A percentile compares a stretch with the other conserved stretches of the same genome.
Evolutionary conservation across 345 rosid genomes (phyloP).

Genomic region (Populus pruinosa): DNA sequence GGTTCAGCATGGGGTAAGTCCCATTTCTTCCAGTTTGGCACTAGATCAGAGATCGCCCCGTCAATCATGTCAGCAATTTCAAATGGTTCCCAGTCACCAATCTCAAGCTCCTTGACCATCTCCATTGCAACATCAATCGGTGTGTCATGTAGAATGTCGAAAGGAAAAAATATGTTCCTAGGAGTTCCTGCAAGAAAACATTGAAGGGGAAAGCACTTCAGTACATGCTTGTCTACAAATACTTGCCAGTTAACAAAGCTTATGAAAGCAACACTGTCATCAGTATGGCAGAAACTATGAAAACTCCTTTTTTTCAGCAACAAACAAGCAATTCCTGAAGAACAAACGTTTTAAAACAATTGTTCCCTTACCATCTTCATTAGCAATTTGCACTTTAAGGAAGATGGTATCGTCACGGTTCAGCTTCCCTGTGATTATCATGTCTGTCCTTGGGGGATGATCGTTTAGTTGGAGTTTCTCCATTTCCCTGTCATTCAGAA

Average conservation of each 20-base stretch:
- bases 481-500: slow-evolving; percentile 52
- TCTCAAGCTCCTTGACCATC: slow-evolving; percentile 78
- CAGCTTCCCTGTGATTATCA: slow-evolving; percentile 68
- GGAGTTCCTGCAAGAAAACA: slow-evolving; percentile 39
- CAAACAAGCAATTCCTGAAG: not conserved
- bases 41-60: slow-evolving; percentile 54
- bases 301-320: not conserved
- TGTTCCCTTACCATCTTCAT: slow-evolving; percentile 46
- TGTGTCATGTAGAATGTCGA: slow-evolving; percentile 59
- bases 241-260: not conserved
- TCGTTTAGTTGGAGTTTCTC: slow-evolving; percentile 46
- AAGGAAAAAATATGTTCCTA: slow-evolving; percentile 57
- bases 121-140: slow-evolving; percentile 68
- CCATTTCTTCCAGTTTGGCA: slow-evolving; percentile 43
- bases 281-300: not conserved
- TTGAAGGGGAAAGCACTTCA: not conserved
- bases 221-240: not conserved
- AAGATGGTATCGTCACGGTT: slow-evolving; percentile 58
- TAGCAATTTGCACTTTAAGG: slow-evolving; percentile 57
- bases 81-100: slow-evolving; percentile 62
- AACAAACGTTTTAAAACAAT: not conserved
- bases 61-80: slow-evolving; percentile 73
- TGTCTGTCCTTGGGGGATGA: slow-evolving; percentile 43
- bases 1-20: slow-evolving; percentile 17
- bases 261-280: not conserved